Evolutionary conservation across 345 rosid species (phyloP).

Genomic region (Populus tremula): DNA sequence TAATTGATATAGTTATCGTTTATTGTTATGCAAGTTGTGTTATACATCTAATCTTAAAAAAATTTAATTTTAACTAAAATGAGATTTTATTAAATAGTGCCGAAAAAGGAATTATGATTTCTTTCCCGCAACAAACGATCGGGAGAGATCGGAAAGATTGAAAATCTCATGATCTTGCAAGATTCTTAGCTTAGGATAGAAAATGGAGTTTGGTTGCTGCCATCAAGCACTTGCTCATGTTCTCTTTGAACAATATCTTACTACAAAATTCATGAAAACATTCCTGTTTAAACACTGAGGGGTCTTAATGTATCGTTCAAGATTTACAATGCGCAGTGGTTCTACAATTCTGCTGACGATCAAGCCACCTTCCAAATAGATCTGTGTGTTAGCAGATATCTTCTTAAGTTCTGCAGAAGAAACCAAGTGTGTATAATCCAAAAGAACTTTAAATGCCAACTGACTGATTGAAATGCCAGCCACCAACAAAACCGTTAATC

Average conservation of each 20-base stretch:
- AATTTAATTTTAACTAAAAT: rapidly evolving
- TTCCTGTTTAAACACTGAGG: background rate
- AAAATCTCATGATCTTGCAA: background rate
- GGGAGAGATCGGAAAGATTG: background rate
- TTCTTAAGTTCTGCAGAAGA: background rate
- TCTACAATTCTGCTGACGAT: background rate
- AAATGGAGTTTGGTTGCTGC: background rate
- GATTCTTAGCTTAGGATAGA: background rate
- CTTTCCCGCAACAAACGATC: background rate
- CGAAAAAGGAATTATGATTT: too few relatives aligned
- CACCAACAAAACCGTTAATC: background rate
- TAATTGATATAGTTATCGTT: too few relatives aligned
- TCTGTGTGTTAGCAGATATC: background rate
- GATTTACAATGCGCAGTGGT: background rate
- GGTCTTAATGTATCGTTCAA: background rate
- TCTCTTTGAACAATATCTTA: background rate
- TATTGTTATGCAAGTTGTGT: rapidly evolving
- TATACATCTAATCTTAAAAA: too few relatives aligned
- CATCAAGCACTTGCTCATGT: background rate
- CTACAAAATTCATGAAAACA: background rate
- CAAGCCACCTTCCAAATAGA: background rate
- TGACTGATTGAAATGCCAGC: background rate
- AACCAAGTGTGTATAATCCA: background rate
- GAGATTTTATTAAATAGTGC: too few relatives aligned
- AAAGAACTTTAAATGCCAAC: background rate